Evolutionary conservation across 805 yeast species (phyloP).

Genomic region (Pichia cephalocereana): DNA sequence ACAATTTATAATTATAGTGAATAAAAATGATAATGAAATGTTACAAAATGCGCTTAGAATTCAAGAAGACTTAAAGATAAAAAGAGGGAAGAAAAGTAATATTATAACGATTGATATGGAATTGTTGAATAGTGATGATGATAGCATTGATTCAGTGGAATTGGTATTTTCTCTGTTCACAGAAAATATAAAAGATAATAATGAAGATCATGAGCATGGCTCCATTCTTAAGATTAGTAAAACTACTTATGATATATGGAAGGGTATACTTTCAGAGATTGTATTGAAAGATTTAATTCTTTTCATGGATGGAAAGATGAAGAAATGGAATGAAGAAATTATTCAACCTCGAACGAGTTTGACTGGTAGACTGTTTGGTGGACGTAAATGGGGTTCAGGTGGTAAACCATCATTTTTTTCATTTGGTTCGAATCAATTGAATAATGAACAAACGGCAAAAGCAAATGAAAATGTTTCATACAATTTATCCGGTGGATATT

Average conservation of each 20-base stretch:
- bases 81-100: constrained; percentile 4
- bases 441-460: not conserved
- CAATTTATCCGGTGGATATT: constrained; percentile 45
- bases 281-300: constrained; percentile 52
- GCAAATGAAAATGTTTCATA: constrained; percentile 23
- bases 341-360: constrained; percentile 69
- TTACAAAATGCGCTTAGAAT: constrained; percentile 28
- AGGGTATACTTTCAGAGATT: constrained; percentile 36
- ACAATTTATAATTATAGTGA: constrained; percentile 41
- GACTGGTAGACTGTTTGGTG: constrained; percentile 57
- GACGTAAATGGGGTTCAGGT: constrained; percentile 42
- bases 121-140: not conserved
- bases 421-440: constrained; percentile 14
- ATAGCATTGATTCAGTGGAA: not conserved
- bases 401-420: constrained; percentile 26
- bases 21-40: constrained; percentile 35
- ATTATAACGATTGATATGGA: constrained; percentile 5
- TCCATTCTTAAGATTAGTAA: not conserved
- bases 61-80: constrained; percentile 24
- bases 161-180: constrained; percentile 22
- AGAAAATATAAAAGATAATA: not conserved
- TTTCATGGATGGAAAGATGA: constrained; percentile 76
- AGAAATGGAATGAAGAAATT: constrained; percentile 77
- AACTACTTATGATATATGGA: constrained; percentile 21
- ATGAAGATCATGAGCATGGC: not conserved